Evolutionary conservation across 306 rosid species (phyloP).

Genomic region (Carpinus fangiana): DNA sequence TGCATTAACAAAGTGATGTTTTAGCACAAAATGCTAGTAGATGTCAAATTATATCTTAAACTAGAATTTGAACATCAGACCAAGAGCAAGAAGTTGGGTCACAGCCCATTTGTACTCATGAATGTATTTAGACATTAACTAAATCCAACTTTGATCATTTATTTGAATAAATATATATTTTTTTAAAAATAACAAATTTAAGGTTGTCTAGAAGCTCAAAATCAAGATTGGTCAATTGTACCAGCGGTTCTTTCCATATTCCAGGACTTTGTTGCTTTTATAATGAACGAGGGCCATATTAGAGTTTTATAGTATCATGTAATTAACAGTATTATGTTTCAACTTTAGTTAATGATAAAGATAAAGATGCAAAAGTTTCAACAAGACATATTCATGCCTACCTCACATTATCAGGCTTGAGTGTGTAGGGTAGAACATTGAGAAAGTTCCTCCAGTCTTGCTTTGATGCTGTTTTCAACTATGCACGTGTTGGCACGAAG

Average conservation of each 20-base stretch:
- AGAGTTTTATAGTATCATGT: no score
- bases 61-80: neutral
- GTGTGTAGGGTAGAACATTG: neutral
- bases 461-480: neutral
- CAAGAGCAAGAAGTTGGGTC: neutral
- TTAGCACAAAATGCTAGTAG: neutral
- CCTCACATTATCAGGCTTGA: neutral
- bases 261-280: neutral
- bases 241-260: neutral
- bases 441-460: slow-evolving; percentile 1
- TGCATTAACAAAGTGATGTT: neutral
- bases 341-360: neutral
- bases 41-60: neutral
- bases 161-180: neutral
- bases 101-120: neutral
- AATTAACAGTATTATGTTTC: neutral
- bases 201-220: slow-evolving; percentile 6
- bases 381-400: neutral
- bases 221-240: neutral
- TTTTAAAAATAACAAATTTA: neutral
- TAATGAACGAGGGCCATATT: neutral
- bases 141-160: neutral
- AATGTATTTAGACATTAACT: neutral
- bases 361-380: neutral
- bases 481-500: neutral